Evolutionary conservation across 768 basidiomycete genomes (phyloP), one percentile per base, ranked within the genome.

Genomic region (Podaxis rugospora): DNA sequence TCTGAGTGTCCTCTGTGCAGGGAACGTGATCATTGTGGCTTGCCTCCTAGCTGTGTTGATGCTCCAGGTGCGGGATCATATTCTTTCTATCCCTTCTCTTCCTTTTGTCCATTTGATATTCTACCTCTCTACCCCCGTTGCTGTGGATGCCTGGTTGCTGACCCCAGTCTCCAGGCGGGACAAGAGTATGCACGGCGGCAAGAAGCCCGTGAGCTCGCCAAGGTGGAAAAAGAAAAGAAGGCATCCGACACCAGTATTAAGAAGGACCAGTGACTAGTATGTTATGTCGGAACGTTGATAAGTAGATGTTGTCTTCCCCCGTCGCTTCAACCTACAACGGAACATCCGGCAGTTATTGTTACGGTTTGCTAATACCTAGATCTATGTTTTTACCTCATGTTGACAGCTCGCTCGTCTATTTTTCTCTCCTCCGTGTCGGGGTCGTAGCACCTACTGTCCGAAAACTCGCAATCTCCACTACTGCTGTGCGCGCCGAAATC

Each of bases 1-100:
- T 18, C 77, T 98, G 70, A 84, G 84, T 55, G 80, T 97, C 4
- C 77, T 96, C 23, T 85, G 89, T 27, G 95, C 95, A 5, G 94
- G 88, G 9, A 96, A 97, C 69, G 83, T 91, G 52, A 88, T 98
- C 62, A 87, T 93, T 56, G 86, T 88, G 56, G 77, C 85, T 5
- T 80, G 85, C 54, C 78, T 94, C 13, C 80, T 81, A 18, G 82
- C 80, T 9, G 80, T 94, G 56, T 78, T 94, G 21, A 69, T 75
- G 35, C 76, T 94, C 57, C 92, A 94, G 84, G 92, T 89, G 69
- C 72, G 83, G 74, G 23, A 40, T 52, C 39, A 27, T 32, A 25
- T 50, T 60, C 55, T 60, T 64, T 28, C 66, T 65, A 63, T 57
- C 57, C 21, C 61, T 11, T 27, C 18, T 57, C 36, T 47, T 40